Conservation (phyloP, 768 basidiomycete species). For the Paxillus ammoniavirescens region DNA sequence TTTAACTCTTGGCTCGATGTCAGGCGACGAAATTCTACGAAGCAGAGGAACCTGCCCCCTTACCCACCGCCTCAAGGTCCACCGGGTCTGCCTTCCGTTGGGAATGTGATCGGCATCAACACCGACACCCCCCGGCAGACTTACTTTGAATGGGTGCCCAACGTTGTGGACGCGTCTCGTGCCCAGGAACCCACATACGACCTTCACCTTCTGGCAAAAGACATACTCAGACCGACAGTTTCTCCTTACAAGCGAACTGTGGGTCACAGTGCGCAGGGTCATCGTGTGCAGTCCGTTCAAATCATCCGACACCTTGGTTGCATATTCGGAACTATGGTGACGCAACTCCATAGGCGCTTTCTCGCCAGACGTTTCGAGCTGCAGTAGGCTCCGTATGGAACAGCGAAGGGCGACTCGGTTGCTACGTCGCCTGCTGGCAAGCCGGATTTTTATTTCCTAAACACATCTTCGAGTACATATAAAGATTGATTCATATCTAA, state of each 20-base stretch:
- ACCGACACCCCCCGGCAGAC: constrained; percentile 32
- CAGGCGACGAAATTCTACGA: background rate
- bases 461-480: constrained; percentile 33
- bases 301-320: background rate
- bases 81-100: constrained; percentile 23
- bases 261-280: background rate
- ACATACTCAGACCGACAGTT: constrained; percentile 50
- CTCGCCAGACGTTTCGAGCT: constrained; percentile 26
- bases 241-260: constrained; percentile 15
- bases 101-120: constrained; percentile 36
- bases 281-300: background rate
- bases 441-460: constrained; percentile 32
- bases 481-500: no score
- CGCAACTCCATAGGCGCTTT: constrained; percentile 32
- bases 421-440: constrained; percentile 31
- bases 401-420: no score
- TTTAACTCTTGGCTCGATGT: constrained; percentile 3
- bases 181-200: constrained; percentile 28
- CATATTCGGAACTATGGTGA: constrained; percentile 31
- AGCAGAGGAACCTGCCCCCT: background rate
- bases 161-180: background rate
- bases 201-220: constrained; percentile 44
- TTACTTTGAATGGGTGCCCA: constrained; percentile 37
- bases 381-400: constrained; percentile 25
- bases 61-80: constrained; percentile 39